phyloP scores from a whole-genome alignment of 495 filamentous ascomycete genomes.

The Penicillium coprophilum region DNA sequence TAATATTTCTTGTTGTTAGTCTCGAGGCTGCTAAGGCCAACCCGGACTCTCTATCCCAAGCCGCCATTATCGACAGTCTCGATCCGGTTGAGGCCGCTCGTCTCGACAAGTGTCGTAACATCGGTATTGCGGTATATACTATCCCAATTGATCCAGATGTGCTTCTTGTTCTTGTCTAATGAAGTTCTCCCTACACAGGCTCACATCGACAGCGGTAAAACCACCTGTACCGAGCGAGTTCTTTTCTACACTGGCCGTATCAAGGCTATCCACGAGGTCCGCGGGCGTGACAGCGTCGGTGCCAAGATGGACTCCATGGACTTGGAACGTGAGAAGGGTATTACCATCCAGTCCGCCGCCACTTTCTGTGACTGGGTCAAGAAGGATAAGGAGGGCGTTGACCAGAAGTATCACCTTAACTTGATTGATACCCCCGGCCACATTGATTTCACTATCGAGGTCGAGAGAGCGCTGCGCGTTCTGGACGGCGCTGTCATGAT shows the following conservation, averaged over 20 bases:
- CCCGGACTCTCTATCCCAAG: constrained; percentile 60
- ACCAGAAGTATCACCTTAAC: constrained; percentile 95
- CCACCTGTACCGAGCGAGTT: constrained; percentile 93
- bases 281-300: constrained; percentile 91
- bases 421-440: constrained; percentile 98
- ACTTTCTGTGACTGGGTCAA: constrained; percentile 99
- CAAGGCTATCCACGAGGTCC: constrained; percentile 95
- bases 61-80: constrained; percentile 70
- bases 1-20: constrained; percentile 28
- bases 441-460: constrained; percentile 99
- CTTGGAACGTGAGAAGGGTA: constrained; percentile 94
- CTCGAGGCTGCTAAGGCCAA: constrained; percentile 63
- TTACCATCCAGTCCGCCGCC: constrained; percentile 97
- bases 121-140: constrained; percentile 86
- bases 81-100: constrained; percentile 73
- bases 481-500: constrained; percentile 99
- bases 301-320: constrained; percentile 99
- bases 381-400: constrained; percentile 65
- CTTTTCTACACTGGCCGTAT: constrained; percentile 98
- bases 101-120: constrained; percentile 81
- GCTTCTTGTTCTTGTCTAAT: constrained; percentile 16
- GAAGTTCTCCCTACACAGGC: constrained; percentile 53
- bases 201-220: constrained; percentile 99
- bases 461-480: constrained; percentile 93
- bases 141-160: neutral